phyloP scores from a whole-genome alignment of 495 filamentous ascomycete species.

The Pseudotulostoma volvatum region DNA sequence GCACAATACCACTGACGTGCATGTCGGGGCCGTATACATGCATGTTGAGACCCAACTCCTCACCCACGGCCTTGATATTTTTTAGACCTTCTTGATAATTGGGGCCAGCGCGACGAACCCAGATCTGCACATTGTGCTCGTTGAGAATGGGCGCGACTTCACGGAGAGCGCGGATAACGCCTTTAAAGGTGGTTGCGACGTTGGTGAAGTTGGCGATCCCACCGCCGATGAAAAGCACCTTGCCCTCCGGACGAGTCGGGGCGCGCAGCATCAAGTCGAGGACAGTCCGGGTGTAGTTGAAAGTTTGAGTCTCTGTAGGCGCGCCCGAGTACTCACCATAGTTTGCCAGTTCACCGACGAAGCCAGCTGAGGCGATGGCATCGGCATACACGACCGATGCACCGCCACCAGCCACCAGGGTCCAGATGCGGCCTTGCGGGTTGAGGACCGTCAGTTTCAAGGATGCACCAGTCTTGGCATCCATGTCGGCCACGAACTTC shows the following conservation, averaged over 20 bases:
- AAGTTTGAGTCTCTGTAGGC: conserved; percentile 94
- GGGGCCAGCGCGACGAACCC: conserved; percentile 96
- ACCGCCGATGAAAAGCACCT: conserved; percentile 97
- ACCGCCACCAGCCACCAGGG: conserved; percentile 96
- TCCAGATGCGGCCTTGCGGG: conserved; percentile 83
- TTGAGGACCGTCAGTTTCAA: conserved; percentile 97
- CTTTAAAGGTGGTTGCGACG: conserved; percentile 96
- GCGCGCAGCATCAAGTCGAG: conserved; percentile 95
- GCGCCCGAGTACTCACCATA: conserved; percentile 99
- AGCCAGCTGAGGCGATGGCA: conserved; percentile 92
- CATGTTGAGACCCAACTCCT: conserved; percentile 85
- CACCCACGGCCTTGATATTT: conserved; percentile 94
- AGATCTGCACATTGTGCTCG: conserved; percentile 98
- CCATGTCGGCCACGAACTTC: conserved; percentile 94
- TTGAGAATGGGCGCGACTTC: conserved; percentile 72
- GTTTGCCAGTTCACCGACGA: conserved; percentile 92
- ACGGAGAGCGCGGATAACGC: conserved; percentile 91
- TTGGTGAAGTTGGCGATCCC: conserved; percentile 99
- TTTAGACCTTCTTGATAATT: conserved; percentile 99
- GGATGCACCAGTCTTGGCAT: conserved; percentile 97
- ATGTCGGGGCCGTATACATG: conserved; percentile 97
- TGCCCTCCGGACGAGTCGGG: conserved; percentile 71
- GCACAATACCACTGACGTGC: conserved; percentile 60
- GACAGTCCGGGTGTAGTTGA: conserved; percentile 92
- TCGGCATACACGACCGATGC: conserved; percentile 98